These are phyloP conservation scores for Podaxis sp. DNA, from an alignment of 768 basidiomycete genomes.

Conservation along the genomic window DNA sequence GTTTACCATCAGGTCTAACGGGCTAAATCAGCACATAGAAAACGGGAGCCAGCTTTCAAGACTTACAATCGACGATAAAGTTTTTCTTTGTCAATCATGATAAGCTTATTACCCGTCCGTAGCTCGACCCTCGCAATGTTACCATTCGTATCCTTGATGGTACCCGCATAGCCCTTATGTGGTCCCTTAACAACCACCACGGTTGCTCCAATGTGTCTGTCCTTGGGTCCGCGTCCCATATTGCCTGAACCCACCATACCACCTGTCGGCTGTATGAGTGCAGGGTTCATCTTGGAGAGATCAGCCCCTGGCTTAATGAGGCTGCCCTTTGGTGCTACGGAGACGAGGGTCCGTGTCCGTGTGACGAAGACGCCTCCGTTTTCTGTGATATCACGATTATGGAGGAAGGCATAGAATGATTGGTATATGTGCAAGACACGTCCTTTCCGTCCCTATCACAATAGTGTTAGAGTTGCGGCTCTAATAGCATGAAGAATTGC, in stretches of 20 bases:
- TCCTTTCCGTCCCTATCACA: slow-evolving; percentile 73
- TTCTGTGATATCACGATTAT: slow-evolving; percentile 87
- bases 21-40: slow-evolving; percentile 11
- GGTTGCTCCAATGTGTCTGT: slow-evolving; percentile 75
- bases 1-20: slow-evolving; percentile 53
- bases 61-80: slow-evolving; percentile 72
- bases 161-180: slow-evolving; percentile 87
- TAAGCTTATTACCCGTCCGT: slow-evolving; percentile 83
- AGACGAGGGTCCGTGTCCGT: slow-evolving; percentile 77
- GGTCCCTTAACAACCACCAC: slow-evolving; percentile 86
- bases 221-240: slow-evolving; percentile 79
- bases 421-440: slow-evolving; percentile 92
- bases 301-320: slow-evolving; percentile 67
- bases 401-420: slow-evolving; percentile 90
- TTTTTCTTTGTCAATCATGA: slow-evolving; percentile 83
- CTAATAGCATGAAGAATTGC: neutral
- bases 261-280: slow-evolving; percentile 59
- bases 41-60: neutral
- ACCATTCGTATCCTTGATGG: slow-evolving; percentile 95
- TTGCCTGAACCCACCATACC: slow-evolving; percentile 80
- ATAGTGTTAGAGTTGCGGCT: neutral
- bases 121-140: slow-evolving; percentile 86
- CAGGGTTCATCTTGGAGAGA: slow-evolving; percentile 91
- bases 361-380: slow-evolving; percentile 96
- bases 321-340: slow-evolving; percentile 84